A percentile compares a stretch with the other conserved stretches of the same genome.
Evolutionary conservation across 352 stramenopile species (phyloP).

Genomic region (Pythium chondricola): DNA sequence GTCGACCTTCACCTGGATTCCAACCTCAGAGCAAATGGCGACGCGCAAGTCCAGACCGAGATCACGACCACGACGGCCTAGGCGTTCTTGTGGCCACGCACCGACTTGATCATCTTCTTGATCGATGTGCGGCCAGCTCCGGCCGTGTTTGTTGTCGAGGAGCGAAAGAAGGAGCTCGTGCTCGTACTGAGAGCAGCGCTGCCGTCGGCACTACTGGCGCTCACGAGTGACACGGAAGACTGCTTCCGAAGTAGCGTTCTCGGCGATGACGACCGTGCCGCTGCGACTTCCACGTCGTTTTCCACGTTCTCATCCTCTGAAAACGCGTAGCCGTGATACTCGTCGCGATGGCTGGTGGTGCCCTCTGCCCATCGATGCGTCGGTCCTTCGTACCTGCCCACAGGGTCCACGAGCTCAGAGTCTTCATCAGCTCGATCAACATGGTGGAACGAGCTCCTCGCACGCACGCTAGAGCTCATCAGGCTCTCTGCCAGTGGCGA

Average conservation of each 20-base stretch:
- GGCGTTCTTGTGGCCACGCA: conserved; percentile 63
- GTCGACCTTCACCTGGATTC: not conserved
- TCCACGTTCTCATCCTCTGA: conserved; percentile 73
- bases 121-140: conserved; percentile 8
- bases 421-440: too few species aligned
- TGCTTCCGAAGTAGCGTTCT: not conserved
- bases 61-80: conserved; percentile 9
- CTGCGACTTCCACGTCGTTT: conserved; percentile 51
- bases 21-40: too few species aligned
- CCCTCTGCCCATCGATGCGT: not conserved
- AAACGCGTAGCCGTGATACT: conserved; percentile 77
- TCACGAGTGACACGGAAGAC: conserved; percentile 13
- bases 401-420: too few species aligned
- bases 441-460: conserved; percentile 38
- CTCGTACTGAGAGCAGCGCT: too few species aligned
- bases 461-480: conserved; percentile 47
- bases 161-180: too few species aligned
- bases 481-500: conserved; percentile 53
- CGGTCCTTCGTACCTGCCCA: too few species aligned
- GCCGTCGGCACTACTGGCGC: not conserved
- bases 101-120: conserved; percentile 79
- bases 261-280: conserved; percentile 13
- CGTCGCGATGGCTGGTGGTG: not conserved
- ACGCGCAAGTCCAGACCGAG: conserved; percentile 12
- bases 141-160: not conserved